Evolutionary conservation across 2,329 filamentous ascomycete genomes (phyloP).

Genomic region (Alternaria viburni): DNA sequence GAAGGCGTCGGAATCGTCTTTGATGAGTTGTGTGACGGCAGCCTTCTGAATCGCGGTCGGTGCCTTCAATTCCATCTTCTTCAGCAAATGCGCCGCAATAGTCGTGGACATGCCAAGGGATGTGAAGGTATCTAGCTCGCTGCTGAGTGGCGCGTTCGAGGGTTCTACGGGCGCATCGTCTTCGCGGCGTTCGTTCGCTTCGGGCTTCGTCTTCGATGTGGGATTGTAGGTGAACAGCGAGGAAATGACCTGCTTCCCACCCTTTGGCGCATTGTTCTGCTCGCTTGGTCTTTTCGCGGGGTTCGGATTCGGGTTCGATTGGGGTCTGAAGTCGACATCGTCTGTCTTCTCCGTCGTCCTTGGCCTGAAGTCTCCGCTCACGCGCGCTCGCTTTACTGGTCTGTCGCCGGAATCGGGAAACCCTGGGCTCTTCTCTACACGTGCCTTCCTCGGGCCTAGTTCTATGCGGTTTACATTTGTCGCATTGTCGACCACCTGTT

Average conservation of each 20-base stretch:
- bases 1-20: conserved; percentile 86
- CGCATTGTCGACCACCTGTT: conserved; percentile 26
- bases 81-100: conserved; percentile 80
- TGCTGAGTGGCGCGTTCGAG: conserved; percentile 87
- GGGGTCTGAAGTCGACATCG: conserved; percentile 36
- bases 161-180: conserved; percentile 65
- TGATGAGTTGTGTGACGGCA: conserved; percentile 79
- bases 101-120: conserved; percentile 81
- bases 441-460: conserved; percentile 30
- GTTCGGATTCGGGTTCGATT: conserved; percentile 32
- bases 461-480: conserved; percentile 41
- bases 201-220: conserved; percentile 67
- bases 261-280: conserved; percentile 43
- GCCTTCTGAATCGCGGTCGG: conserved; percentile 95
- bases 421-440: conserved; percentile 24
- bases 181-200: conserved; percentile 53
- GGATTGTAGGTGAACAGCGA: conserved; percentile 94
- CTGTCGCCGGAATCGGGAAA: conserved; percentile 25
- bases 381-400: conserved; percentile 43
- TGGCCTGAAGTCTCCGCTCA: conserved; percentile 49
- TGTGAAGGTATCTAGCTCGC: conserved; percentile 84
- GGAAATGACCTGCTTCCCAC: conserved; percentile 75
- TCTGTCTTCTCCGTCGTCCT: conserved; percentile 24
- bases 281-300: conserved; percentile 39
- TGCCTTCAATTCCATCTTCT: conserved; percentile 85